phyloP scores from a whole-genome alignment of 345 rosid species.

The Populus tremula region DNA sequence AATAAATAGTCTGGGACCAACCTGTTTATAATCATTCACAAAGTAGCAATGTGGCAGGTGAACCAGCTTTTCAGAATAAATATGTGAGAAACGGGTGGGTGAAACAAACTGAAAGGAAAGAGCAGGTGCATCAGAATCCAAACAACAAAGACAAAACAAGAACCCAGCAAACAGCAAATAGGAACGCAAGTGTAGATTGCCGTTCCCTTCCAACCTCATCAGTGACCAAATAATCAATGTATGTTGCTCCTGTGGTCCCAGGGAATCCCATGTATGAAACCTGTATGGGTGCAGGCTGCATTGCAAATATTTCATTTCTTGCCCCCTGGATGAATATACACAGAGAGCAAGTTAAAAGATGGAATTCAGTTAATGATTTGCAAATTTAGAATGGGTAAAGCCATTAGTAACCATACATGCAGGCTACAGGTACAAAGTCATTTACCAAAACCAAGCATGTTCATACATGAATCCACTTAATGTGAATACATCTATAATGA shows the following conservation, averaged over 20 bases:
- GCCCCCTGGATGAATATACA: conserved; percentile 65
- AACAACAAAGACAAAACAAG: neutral
- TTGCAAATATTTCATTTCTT: conserved; percentile 93
- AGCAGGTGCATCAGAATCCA: conserved; percentile 7
- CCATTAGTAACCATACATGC: neutral
- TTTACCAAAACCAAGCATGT: neutral
- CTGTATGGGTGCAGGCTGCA: conserved; percentile 98
- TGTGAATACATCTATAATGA: neutral
- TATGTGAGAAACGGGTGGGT: conserved; percentile 63
- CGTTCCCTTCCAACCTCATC: conserved; percentile 63
- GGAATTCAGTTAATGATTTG: neutral
- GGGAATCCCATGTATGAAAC: conserved; percentile 99
- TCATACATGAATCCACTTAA: neutral
- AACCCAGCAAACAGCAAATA: neutral
- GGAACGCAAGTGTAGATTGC: neutral
- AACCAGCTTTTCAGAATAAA: conserved; percentile 95
- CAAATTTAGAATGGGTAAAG: neutral
- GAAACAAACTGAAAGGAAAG: conserved; percentile 73
- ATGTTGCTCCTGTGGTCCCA: conserved; percentile 94
- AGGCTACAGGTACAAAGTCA: neutral
- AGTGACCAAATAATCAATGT: conserved; percentile 91
- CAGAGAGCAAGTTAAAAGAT: neutral
- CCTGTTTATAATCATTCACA: conserved; percentile 99
- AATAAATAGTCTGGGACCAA: conserved; percentile 11
- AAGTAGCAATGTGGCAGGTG: conserved; percentile 98